Base-by-base conservation (phyloP, 2,329 filamentous ascomycete genomes). In the Talaromyces amestolkiae region DNA sequence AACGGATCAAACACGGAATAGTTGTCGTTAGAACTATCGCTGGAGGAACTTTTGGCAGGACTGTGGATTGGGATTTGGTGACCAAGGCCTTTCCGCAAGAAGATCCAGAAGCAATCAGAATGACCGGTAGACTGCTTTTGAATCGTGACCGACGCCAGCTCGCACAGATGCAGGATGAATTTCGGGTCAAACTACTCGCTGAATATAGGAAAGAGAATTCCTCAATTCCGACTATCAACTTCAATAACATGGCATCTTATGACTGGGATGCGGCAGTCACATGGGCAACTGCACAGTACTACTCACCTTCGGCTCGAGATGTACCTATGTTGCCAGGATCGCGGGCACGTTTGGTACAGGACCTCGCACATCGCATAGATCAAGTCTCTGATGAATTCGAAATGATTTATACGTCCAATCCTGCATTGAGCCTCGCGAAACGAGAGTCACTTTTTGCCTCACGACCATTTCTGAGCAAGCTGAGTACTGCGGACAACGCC, bases 21-120 rank as follows among this genome's bases (percentile, higher is more conserved):
- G 75, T 79, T 33, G 79, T 79, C 10, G 74, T 83, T 24, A 77
- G 81, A 31, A 75, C 78, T 0, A 67, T 84, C 35, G 78, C 79
- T 17, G 82, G 82, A 19, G 82, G 82, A 0, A 51, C 75, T 5
- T 77, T 82, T 37, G 77, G 74, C 5, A 78, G 71, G 64, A 69
- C 75, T 33, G 71, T 83, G 37, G 79, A 84, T 65, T 83, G 81
- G 80, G 67, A 74, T 0, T 72, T 84, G n/a, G 74, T 84, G 9
- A 69, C 72, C 7, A 71, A 73, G 35, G 71, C 77, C 59, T 82
- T 83, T 65, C 81, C 80, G 2, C 73, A 75, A 1, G 71, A 77
- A 56, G 75, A 79, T 39, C 68, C 76, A 15, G 68, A 70, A n/a
- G 73, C 77, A 31, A 74, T 83, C 15, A 72, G 76, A 47, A 72